Percentiles rank a stretch among this genome's conserved stretches.
Evolutionary conservation across 2,329 filamentous ascomycete genomes (phyloP).

Genomic region (Paracamarosporium sp.): DNA sequence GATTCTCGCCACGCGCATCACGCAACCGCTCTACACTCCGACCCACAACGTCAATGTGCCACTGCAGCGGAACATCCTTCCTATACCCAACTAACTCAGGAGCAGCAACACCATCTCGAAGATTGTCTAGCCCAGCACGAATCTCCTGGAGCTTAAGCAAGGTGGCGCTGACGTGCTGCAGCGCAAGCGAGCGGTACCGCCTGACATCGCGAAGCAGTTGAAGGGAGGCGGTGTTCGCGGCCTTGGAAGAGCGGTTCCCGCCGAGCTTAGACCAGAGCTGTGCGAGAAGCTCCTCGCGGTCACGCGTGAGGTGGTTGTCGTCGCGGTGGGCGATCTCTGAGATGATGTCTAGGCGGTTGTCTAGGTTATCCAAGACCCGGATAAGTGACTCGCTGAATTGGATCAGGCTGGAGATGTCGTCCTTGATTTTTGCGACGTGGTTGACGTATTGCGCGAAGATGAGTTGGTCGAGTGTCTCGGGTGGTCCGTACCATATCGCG

Average conservation of each 20-base stretch:
- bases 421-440: slow-evolving; percentile 73
- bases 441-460: slow-evolving; percentile 77
- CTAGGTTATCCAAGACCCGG: slow-evolving; percentile 69
- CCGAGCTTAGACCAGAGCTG: slow-evolving; percentile 78
- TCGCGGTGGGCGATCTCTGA: slow-evolving; percentile 72
- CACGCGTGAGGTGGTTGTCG: slow-evolving; percentile 62
- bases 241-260: slow-evolving; percentile 67
- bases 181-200: slow-evolving; percentile 69
- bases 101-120: slow-evolving; percentile 73
- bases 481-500: slow-evolving; percentile 62
- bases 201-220: slow-evolving; percentile 70
- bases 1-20: slow-evolving; percentile 65
- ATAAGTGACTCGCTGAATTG: slow-evolving; percentile 73
- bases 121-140: slow-evolving; percentile 71
- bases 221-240: slow-evolving; percentile 69
- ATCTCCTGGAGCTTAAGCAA: slow-evolving; percentile 78
- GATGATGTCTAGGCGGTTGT: slow-evolving; percentile 70
- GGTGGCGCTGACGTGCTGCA: slow-evolving; percentile 71
- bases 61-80: slow-evolving; percentile 67
- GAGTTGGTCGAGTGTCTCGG: slow-evolving; percentile 49
- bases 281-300: slow-evolving; percentile 71
- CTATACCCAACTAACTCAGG: slow-evolving; percentile 66
- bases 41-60: slow-evolving; percentile 79
- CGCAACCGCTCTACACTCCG: slow-evolving; percentile 76
- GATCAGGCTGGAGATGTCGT: slow-evolving; percentile 72